These are phyloP conservation scores for Osmanthus fragrans DNA, from an alignment of 257 asterid species.

Conservation along the genomic window DNA sequence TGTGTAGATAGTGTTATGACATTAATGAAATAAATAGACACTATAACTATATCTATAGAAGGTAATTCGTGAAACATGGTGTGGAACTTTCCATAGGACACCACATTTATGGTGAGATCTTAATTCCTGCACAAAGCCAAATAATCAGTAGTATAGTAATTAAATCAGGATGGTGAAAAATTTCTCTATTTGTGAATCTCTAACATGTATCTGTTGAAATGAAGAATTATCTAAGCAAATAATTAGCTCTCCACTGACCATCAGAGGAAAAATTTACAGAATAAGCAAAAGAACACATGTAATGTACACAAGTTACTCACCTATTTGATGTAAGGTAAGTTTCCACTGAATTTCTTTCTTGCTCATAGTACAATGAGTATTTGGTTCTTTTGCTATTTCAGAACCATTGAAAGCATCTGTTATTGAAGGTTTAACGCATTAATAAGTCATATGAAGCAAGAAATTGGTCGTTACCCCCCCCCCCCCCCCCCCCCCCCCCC, in stretches of 20 bases:
- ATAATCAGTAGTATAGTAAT: neutral
- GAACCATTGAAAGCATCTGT: slow-evolving; percentile 17
- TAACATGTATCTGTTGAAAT: neutral
- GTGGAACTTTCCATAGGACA: slow-evolving; percentile 25
- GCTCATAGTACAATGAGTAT: slow-evolving; percentile 41
- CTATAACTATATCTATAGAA: neutral
- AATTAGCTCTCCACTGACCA: neutral
- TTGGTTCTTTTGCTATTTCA: slow-evolving; percentile 4
- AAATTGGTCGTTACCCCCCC: neutral
- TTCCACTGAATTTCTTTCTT: slow-evolving; percentile 90
- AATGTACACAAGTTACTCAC: slow-evolving; percentile 41
- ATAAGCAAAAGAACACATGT: neutral
- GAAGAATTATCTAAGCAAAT: neutral
- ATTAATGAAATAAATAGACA: neutral
- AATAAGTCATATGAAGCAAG: neutral
- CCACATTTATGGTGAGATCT: neutral
- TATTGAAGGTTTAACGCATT: slow-evolving; percentile 8
- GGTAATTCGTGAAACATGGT: neutral
- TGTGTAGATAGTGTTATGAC: neutral
- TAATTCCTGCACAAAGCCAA: neutral
- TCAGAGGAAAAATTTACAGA: neutral
- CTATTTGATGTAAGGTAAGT: slow-evolving; percentile 92
- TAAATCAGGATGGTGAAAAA: neutral
- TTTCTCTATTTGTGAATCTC: neutral
- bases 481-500: slow-evolving; percentile 14